Evolutionary conservation across 345 rosid species (phyloP).

Genomic region (Psidium friedrichsthalianum): DNA sequence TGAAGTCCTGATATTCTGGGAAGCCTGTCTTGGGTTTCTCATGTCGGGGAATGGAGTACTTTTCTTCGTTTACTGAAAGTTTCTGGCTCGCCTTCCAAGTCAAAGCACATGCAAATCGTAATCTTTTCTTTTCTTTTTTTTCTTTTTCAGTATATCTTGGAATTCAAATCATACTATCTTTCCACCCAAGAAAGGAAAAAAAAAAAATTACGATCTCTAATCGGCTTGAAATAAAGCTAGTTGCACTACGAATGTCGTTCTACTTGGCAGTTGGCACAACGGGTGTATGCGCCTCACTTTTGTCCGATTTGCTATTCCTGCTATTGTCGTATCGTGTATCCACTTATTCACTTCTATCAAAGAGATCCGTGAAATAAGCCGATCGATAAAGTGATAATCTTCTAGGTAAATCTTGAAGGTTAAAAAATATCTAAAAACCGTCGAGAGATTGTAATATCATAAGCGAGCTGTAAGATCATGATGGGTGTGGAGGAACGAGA

Average conservation of each 20-base stretch:
- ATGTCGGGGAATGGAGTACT: neutral
- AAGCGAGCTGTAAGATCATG: neutral
- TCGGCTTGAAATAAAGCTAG: neutral
- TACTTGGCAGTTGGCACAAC: neutral
- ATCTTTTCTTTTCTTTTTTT: neutral
- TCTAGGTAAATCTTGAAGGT: neutral
- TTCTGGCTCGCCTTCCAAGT: neutral
- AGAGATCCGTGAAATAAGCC: neutral
- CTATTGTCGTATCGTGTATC: neutral
- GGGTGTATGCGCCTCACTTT: neutral
- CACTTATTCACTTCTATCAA: neutral
- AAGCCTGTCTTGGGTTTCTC: neutral
- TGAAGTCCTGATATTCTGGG: neutral
- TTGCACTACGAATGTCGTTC: neutral
- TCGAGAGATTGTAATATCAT: neutral
- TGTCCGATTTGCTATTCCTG: accelerated
- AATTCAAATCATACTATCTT: neutral
- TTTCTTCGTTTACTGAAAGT: neutral
- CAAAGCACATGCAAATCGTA: neutral
- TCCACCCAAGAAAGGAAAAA: neutral
- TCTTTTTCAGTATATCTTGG: neutral
- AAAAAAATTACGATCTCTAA: neutral
- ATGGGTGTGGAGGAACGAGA: neutral
- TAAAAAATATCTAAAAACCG: neutral
- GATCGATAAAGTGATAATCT: neutral